Evolutionary conservation across 768 basidiomycete species (phyloP).

Genomic region (Russula sp.): DNA sequence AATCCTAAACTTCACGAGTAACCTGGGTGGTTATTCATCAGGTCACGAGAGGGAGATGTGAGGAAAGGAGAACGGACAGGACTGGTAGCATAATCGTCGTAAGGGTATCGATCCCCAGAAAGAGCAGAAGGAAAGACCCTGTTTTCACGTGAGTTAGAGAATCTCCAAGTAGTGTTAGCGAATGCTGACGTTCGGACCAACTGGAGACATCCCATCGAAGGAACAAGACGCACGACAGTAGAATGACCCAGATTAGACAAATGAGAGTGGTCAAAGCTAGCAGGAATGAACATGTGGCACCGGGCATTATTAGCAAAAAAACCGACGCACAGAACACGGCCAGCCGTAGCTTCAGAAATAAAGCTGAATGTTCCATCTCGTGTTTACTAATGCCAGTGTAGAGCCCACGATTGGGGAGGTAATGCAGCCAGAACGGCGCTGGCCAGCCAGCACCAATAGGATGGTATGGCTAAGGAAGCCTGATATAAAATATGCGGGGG

Average conservation of each 20-base stretch:
- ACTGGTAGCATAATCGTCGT: slow-evolving; percentile 40
- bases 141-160: background rate
- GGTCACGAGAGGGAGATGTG: slow-evolving; percentile 14
- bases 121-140: slow-evolving; percentile 43
- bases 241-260: slow-evolving; percentile 44
- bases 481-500: background rate
- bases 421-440: slow-evolving; percentile 7
- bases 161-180: background rate
- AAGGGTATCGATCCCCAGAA: slow-evolving; percentile 38
- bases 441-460: slow-evolving; percentile 17
- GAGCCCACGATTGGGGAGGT: background rate
- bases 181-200: slow-evolving; percentile 40
- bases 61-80: slow-evolving; percentile 33
- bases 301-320: background rate
- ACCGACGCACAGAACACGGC: slow-evolving; percentile 27
- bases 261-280: slow-evolving; percentile 40
- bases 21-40: slow-evolving; percentile 30
- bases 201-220: slow-evolving; percentile 43
- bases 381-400: background rate
- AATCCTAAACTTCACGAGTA: slow-evolving; percentile 42
- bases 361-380: slow-evolving; percentile 25
- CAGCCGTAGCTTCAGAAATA: slow-evolving; percentile 28
- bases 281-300: background rate
- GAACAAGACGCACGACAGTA: slow-evolving; percentile 43
- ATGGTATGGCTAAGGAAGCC: background rate